Conservation (phyloP, 2,329 filamentous ascomycete genomes). For the Blumeriella jaapii region DNA sequence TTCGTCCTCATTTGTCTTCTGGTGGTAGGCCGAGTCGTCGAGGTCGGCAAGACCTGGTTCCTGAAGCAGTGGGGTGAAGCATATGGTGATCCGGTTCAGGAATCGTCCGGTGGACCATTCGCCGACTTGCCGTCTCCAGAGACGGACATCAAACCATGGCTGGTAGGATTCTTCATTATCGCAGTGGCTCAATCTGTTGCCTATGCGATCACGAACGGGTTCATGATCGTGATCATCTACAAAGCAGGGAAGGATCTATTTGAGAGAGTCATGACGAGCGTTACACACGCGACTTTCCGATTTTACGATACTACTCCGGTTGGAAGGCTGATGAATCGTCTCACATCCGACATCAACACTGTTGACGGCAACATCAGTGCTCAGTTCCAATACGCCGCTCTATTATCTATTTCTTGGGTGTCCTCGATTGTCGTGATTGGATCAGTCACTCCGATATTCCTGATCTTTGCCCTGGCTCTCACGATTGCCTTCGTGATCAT, state of each 20-base stretch:
- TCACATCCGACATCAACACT: conserved; percentile 83
- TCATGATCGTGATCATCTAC: conserved; percentile 70
- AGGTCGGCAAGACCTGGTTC: conserved; percentile 64
- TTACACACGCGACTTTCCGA: conserved; percentile 72
- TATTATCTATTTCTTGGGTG: conserved; percentile 58
- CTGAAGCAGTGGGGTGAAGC: conserved; percentile 80
- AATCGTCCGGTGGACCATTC: conserved; percentile 28
- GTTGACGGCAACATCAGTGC: conserved; percentile 76
- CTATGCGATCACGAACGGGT: conserved; percentile 49
- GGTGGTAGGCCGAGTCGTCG: conserved; percentile 48
- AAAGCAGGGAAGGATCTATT: conserved; percentile 68
- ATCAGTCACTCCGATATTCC: conserved; percentile 64
- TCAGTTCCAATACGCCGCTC: conserved; percentile 61
- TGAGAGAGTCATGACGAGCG: conserved; percentile 55
- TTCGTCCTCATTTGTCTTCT: conserved; percentile 49
- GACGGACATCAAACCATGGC: conserved; percentile 60
- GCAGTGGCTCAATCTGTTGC: conserved; percentile 47
- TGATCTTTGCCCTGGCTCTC: conserved; percentile 58
- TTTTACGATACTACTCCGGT: conserved; percentile 89
- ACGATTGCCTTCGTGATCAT: conserved; percentile 59
- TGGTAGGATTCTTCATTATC: conserved; percentile 58
- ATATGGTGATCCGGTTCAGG: conserved; percentile 37
- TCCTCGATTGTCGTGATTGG: conserved; percentile 69
- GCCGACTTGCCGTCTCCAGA: conserved; percentile 53
- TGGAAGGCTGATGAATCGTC: conserved; percentile 80